Conservation (phyloP, 805 yeast species). For the Metschnikowia kunwiensis region DNA sequence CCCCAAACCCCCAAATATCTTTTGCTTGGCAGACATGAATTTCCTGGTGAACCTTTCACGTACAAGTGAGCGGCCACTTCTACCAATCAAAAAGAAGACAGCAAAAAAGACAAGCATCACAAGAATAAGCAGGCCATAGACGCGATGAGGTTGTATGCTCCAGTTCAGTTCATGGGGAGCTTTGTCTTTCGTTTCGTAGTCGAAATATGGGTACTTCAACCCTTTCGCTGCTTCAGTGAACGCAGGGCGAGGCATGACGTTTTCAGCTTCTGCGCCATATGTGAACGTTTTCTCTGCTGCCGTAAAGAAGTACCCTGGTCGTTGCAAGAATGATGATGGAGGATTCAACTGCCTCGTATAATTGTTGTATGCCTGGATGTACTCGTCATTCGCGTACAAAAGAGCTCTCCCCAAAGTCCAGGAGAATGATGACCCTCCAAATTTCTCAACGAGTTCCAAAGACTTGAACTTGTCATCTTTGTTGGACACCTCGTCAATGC, state of each 20-base stretch:
- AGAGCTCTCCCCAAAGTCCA: conserved; percentile 64
- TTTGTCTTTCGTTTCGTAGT: conserved; percentile 29
- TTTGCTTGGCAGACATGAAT: not conserved
- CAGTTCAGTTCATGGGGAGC: conserved; percentile 37
- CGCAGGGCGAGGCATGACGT: conserved; percentile 42
- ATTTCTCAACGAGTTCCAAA: conserved; percentile 42
- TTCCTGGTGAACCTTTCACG: not conserved
- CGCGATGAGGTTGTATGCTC: conserved; percentile 44
- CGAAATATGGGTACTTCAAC: conserved; percentile 23
- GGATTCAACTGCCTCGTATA: conserved; percentile 23
- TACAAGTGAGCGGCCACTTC: conserved; percentile 19
- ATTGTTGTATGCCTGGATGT: conserved; percentile 40
- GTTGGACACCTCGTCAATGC: conserved; percentile 33
- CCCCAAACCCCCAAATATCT: not conserved
- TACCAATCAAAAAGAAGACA: conserved; percentile 34
- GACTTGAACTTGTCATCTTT: conserved; percentile 28
- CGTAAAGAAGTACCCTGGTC: conserved; percentile 50
- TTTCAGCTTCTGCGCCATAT: conserved; percentile 52
- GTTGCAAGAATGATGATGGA: conserved; percentile 1
- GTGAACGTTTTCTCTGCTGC: conserved; percentile 47
- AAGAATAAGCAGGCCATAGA: conserved; percentile 38
- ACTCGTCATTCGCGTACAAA: conserved; percentile 57
- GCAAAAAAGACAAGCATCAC: conserved; percentile 24
- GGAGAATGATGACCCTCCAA: conserved; percentile 44
- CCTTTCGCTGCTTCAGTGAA: conserved; percentile 24